These are phyloP conservation scores for Rhodocollybia butyracea DNA, from an alignment of 768 basidiomycete genomes.

Conservation along the genomic window DNA sequence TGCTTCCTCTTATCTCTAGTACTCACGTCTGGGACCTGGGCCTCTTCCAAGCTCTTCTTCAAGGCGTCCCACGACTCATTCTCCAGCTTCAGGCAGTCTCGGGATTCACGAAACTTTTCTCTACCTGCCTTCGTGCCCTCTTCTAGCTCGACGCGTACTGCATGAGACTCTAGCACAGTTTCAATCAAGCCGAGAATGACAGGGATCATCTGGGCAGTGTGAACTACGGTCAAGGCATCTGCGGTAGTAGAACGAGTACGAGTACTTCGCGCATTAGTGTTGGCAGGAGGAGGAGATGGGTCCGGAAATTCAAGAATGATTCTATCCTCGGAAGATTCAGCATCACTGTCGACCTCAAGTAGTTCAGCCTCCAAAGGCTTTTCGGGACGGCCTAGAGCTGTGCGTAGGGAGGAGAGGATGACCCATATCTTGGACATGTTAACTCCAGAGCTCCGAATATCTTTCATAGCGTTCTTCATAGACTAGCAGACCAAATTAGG, in stretches of 20 bases:
- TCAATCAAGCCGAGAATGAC: conserved; percentile 60
- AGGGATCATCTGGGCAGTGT: conserved; percentile 64
- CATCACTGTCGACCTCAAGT: not conserved
- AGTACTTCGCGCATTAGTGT: conserved; percentile 47
- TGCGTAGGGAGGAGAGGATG: conserved; percentile 47
- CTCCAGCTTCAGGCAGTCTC: conserved; percentile 52
- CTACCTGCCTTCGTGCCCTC: conserved; percentile 52
- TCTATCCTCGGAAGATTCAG: conserved; percentile 19
- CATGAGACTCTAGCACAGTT: conserved; percentile 39
- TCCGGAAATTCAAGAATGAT: conserved; percentile 41
- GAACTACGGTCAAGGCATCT: conserved; percentile 30
- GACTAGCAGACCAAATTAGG: conserved; percentile 24
- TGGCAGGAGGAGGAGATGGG: conserved; percentile 52
- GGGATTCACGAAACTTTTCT: conserved; percentile 46
- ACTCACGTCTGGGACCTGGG: conserved; percentile 26
- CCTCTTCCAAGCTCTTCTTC: conserved; percentile 30
- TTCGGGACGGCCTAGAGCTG: conserved; percentile 15
- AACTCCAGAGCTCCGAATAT: conserved; percentile 48
- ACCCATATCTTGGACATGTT: conserved; percentile 66
- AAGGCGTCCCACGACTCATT: conserved; percentile 56
- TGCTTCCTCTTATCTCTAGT: not conserved
- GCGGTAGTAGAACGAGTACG: conserved; percentile 31
- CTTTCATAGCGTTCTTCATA: conserved; percentile 44
- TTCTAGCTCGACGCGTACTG: conserved; percentile 60
- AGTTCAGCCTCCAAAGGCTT: not conserved